Conservation (phyloP, 805 yeast genomes). For the Ogataea polymorpha region DNA sequence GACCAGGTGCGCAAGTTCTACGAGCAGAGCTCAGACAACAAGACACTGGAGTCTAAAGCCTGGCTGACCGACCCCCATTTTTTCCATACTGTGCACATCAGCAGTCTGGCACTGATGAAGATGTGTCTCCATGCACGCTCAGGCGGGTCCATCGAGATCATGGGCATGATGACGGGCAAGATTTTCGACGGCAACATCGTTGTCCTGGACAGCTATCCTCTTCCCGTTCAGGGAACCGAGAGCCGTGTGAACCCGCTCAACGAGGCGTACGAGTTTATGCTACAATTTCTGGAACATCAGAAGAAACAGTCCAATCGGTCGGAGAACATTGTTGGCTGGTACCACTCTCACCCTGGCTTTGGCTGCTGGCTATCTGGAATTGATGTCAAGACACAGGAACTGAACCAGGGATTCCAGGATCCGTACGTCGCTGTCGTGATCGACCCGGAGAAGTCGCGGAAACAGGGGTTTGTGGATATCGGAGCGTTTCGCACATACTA, state of each 20-base stretch:
- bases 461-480: constrained; percentile 68
- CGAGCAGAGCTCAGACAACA: constrained; percentile 14
- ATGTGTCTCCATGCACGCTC: constrained; percentile 77
- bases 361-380: constrained; percentile 96
- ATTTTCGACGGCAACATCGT: constrained; percentile 53
- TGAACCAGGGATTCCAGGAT: constrained; percentile 86
- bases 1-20: constrained; percentile 12
- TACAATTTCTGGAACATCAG: constrained; percentile 62
- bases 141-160: constrained; percentile 86
- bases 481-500: constrained; percentile 82
- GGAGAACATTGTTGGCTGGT: constrained; percentile 94
- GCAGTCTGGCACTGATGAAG: constrained; percentile 68
- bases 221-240: constrained; percentile 96
- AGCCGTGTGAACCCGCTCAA: constrained; percentile 91
- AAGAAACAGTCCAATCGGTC: constrained; percentile 43
- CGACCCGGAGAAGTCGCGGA: constrained; percentile 70
- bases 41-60: constrained; percentile 36
- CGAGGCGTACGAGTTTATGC: constrained; percentile 95
- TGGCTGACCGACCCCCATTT: constrained; percentile 59
- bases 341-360: constrained; percentile 94
- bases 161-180: constrained; percentile 93
- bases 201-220: constrained; percentile 76
- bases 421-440: constrained; percentile 88
- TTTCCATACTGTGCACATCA: constrained; percentile 60
- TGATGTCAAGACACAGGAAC: constrained; percentile 83